These are phyloP conservation scores for Leishmania tarentolae DNA, from an alignment of 208 protist species.

Conservation along the genomic window DNA sequence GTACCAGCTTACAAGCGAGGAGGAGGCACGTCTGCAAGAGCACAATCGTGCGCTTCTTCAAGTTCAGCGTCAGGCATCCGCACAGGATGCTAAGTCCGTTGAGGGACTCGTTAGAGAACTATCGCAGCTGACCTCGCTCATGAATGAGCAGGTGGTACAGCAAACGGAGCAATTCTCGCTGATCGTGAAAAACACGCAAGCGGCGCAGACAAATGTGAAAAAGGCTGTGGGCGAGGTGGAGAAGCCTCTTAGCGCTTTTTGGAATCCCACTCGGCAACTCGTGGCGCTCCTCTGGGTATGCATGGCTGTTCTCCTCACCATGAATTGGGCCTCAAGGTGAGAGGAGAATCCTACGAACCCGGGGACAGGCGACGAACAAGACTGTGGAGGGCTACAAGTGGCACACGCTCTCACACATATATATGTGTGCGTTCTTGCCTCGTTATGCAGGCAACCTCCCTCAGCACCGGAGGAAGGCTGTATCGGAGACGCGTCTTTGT, in stretches of 20 bases:
- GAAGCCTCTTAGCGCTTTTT: conserved; percentile 56
- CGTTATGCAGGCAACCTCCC: neutral
- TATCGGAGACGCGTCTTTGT: neutral
- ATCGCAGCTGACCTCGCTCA: conserved; percentile 85
- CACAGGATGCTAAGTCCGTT: conserved; percentile 69
- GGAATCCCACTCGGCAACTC: conserved; percentile 78
- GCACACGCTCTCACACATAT: neutral
- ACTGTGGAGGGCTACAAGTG: neutral
- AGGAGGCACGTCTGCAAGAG: conserved; percentile 43
- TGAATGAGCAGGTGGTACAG: conserved; percentile 81
- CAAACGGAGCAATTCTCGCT: conserved; percentile 87
- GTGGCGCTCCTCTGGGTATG: conserved; percentile 78
- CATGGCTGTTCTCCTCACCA: conserved; percentile 52
- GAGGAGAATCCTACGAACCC: no score
- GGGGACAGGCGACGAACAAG: neutral
- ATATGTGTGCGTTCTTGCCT: neutral
- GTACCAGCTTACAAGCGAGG: conserved; percentile 39
- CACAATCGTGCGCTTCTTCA: conserved; percentile 54
- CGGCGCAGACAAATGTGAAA: conserved; percentile 58
- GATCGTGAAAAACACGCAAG: conserved; percentile 71
- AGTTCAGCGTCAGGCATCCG: conserved; percentile 51
- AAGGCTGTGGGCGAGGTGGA: conserved; percentile 68
- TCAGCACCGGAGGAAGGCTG: neutral
- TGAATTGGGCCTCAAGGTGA: conserved; percentile 47
- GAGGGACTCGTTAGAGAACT: conserved; percentile 82